A percentile compares a stretch with the other conserved stretches of the same genome.
These are phyloP conservation scores for Macrophomina phaseolina DNA, from an alignment of 2,329 filamentous ascomycete species.

Conservation along the genomic window DNA sequence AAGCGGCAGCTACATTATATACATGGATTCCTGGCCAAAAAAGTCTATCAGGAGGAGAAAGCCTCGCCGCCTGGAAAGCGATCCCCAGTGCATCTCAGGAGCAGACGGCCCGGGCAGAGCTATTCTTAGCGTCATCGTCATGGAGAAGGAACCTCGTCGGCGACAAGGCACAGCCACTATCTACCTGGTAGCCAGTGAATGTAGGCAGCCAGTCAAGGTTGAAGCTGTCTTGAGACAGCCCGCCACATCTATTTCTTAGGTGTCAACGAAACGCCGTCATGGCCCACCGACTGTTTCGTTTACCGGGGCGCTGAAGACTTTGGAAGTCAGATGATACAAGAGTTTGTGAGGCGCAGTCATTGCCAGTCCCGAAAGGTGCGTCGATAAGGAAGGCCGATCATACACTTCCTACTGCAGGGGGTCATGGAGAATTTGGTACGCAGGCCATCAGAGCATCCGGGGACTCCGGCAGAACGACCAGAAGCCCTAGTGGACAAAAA, in stretches of 20 bases:
- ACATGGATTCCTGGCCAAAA: background rate
- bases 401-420: background rate
- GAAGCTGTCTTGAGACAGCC: background rate
- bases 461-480: background rate
- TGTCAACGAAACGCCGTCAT: background rate
- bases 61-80: background rate
- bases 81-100: background rate
- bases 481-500: background rate
- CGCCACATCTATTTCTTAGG: background rate
- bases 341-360: background rate
- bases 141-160: background rate
- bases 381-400: background rate
- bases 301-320: background rate
- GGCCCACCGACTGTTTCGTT: background rate
- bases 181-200: constrained; percentile 3
- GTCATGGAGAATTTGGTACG: background rate
- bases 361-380: background rate
- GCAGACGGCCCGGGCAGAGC: background rate
- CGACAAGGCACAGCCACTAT: background rate
- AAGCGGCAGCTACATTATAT: background rate
- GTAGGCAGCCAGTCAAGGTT: background rate
- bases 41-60: background rate
- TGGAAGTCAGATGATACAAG: background rate
- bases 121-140: background rate
- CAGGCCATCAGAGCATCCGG: background rate